phyloP scores from a whole-genome alignment of 2,329 filamentous ascomycete genomes.

The Bipolaris sorokiniana region DNA sequence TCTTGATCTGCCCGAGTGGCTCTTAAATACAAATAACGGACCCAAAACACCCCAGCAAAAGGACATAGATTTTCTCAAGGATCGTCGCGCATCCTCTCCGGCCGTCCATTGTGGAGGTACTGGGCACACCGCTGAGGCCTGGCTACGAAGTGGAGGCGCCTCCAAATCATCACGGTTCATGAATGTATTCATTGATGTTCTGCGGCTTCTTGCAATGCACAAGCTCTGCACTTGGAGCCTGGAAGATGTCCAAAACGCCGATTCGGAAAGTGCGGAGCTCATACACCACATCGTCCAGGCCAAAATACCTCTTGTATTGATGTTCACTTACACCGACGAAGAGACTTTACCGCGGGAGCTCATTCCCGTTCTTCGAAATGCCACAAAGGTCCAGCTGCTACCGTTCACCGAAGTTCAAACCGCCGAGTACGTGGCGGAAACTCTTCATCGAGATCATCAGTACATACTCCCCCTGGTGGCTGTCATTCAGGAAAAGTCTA shows the following conservation, averaged over 20 bases:
- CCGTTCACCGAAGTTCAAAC: constrained; percentile 82
- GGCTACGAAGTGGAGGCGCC: constrained; percentile 54
- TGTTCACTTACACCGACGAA: constrained; percentile 64
- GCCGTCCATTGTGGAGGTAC: constrained; percentile 46
- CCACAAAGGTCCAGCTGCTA: constrained; percentile 71
- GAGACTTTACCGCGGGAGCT: constrained; percentile 48
- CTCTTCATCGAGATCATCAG: constrained; percentile 73
- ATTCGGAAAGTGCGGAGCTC: constrained; percentile 83
- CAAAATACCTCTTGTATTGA: constrained; percentile 74
- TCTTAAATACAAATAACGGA: constrained; percentile 43
- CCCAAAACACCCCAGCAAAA: constrained; percentile 35
- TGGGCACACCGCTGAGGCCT: constrained; percentile 52
- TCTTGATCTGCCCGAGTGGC: constrained; percentile 72
- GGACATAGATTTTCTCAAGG: constrained; percentile 25
- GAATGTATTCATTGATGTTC: constrained; percentile 85
- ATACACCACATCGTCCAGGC: constrained; percentile 80
- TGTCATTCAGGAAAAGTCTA: constrained; percentile 86
- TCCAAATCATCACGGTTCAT: constrained; percentile 72
- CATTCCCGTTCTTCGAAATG: constrained; percentile 43
- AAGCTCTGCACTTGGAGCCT: constrained; percentile 88
- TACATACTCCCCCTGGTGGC: constrained; percentile 79
- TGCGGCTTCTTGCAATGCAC: constrained; percentile 79
- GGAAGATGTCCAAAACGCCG: constrained; percentile 89
- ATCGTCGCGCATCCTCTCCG: constrained; percentile 42
- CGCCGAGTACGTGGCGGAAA: constrained; percentile 79